These are phyloP conservation scores for Clarireedia sp. DNA, from an alignment of 2,329 filamentous ascomycete species.

Conservation along the genomic window DNA sequence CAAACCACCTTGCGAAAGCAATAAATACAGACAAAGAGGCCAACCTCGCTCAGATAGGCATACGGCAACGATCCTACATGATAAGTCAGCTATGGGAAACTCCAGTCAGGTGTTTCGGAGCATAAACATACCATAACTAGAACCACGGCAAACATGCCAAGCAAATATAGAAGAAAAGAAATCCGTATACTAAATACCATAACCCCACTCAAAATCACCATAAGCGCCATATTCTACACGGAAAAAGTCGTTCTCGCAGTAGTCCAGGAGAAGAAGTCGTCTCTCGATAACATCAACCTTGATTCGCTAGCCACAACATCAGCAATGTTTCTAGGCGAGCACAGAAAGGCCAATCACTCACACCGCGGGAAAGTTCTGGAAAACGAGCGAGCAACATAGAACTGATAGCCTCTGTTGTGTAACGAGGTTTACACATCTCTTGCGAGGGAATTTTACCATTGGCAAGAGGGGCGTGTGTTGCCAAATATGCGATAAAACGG, in stretches of 20 bases:
- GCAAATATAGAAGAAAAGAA: neutral
- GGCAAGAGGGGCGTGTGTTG: constrained; percentile 6
- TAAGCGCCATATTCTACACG: constrained; percentile 8
- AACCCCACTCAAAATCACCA: constrained; percentile 5
- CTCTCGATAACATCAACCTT: neutral
- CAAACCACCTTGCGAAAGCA: neutral
- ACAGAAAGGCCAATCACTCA: neutral
- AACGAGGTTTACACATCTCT: neutral
- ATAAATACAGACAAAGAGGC: neutral
- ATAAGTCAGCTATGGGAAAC: neutral
- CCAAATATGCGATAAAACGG: constrained; percentile 9
- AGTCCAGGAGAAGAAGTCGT: constrained; percentile 6
- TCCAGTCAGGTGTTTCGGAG: neutral
- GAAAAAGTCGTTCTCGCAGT: constrained; percentile 6
- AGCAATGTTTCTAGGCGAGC: neutral
- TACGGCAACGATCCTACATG: neutral
- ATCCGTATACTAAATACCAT: neutral
- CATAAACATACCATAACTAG: neutral
- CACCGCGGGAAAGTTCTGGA: neutral
- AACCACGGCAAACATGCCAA: neutral
- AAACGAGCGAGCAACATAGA: neutral
- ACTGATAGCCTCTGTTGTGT: neutral
- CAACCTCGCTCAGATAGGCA: neutral
- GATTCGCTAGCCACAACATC: neutral
- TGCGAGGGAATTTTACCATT: constrained; percentile 6